Base-by-base conservation (phyloP, 371 early-diverging fungal species). In the Mortierella polycephala region DNA sequence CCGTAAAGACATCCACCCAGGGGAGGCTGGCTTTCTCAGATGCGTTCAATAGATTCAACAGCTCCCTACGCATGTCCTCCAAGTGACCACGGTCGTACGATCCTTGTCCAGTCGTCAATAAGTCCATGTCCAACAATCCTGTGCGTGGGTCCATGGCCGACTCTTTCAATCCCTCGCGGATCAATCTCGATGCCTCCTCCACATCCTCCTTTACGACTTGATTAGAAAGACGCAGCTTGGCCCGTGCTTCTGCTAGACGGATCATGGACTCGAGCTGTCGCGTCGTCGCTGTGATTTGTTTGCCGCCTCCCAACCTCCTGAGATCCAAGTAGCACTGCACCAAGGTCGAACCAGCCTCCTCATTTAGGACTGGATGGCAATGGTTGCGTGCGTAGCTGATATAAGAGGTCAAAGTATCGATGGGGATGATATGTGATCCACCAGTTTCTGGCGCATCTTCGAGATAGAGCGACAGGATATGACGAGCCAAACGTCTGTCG, bases 251-350 rank as follows among this genome's bases (percentile, higher is more conserved):
- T 20, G 98, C 86, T 81, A 99, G 89, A 56, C 99, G 94, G 74
- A 99, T 98, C 93, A 99, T 93, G 23, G 96, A 95, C 88, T 99
- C 99, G 42, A 99, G 87, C 85, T 99, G 99, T 63, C 99, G 90
- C 4, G 99, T 99, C 0, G 99, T 99, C 1, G 99, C 99, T 16
- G 97, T 95, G 41, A 99, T 90, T 37, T 94, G 93, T 60, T 93
- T 94, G 57, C 88, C 83, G 56, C 87, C 85, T 14, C 97, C 98
- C 61, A 95, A 84, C 66, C 91, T 88, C 11, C 99, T 90, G 71
- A 99, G 85, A 41, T 94, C 92, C 11, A 97, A 92, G 83, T 99
- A 99, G 51, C 83, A 85, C 53, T 93, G 86, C 1, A 92, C 91
- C 51, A 99, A 85, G 20, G 84, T 85, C 5, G 87, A 84, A n/a